These are phyloP conservation scores for Linnemannia zychae DNA, from an alignment of 192 early-diverging fungal genomes.

Conservation along the genomic window DNA sequence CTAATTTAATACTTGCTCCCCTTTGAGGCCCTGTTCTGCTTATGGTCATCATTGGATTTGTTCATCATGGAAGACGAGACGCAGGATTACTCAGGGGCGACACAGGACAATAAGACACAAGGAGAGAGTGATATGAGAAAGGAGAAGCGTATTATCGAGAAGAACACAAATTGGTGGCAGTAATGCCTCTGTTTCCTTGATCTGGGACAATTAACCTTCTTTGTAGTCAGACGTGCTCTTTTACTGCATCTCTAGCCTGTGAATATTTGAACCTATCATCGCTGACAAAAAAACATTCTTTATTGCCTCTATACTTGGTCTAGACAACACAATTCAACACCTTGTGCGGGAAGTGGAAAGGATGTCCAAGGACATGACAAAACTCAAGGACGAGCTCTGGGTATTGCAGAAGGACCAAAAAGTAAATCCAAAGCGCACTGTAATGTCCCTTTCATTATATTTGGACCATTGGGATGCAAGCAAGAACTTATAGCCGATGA, in stretches of 20 bases:
- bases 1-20: neutral
- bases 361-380: conserved; percentile 54
- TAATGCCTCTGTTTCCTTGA: neutral
- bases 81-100: neutral
- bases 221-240: neutral
- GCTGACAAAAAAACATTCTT: neutral
- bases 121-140: neutral
- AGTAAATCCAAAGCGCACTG: conserved; percentile 8
- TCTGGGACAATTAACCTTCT: neutral
- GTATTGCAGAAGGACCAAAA: conserved; percentile 56
- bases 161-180: neutral
- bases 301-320: neutral
- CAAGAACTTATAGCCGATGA: neutral
- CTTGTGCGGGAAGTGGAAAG: conserved; percentile 53
- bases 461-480: neutral
- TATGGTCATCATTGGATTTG: neutral
- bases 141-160: neutral
- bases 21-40: neutral
- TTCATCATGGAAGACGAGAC: neutral
- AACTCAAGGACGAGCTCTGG: conserved; percentile 55
- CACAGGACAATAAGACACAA: neutral
- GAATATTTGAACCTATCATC: neutral
- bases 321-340: conserved; percentile 57
- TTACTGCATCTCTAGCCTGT: neutral
- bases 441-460: neutral